Evolutionary conservation across 257 asterid species (phyloP), one percentile per base, ranked within the genome.

Genomic region (Coffea eugenioides): DNA sequence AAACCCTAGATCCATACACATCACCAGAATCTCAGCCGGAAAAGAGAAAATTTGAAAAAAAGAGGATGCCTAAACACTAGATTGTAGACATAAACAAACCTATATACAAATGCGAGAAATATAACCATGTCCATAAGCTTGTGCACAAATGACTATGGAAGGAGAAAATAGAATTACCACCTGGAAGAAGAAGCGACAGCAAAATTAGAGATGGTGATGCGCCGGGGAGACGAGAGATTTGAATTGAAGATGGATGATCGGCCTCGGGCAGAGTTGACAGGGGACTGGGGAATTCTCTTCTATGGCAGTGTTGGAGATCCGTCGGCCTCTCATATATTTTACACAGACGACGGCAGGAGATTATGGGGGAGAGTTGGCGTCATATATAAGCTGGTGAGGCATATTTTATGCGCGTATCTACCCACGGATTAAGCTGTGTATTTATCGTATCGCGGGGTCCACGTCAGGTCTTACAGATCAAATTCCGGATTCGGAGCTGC

Each of bases 1-100:
- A 77, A 82, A 72, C 81, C 85, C 85, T 82, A 77, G 82, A 77
- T 82, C 82, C 82, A 77, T n/a, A 48, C 61, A 59, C 18, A 66
- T 14, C 39, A 54, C 43, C 20, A 7, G 49, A 79, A 25, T 69
- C 64, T 25, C 57, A 34, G 65, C 79, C 5, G 34, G 2, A 66
- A 39, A 41, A 11, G 43, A 62, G 39, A 21, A 61, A 12, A 11
- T 75, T 2, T 10, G 10, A 31, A 27, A 11, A 59, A 6, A 5
- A 49, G 36, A 34, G 69, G 23, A 74, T 20, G 46, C 52, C 62
- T 1, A 27, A 20, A 41, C 43, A 20, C 45, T 69, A 23, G 49
- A 23, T 65, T 54, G 54, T 23, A 59, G 6, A 59, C n/a, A 43
- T 8, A 64, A 45, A n/a, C 51, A 59, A 62, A 68, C 3, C 13